Conservation (phyloP, 2,329 filamentous ascomycete species). For the Metarhizium rileyi region DNA sequence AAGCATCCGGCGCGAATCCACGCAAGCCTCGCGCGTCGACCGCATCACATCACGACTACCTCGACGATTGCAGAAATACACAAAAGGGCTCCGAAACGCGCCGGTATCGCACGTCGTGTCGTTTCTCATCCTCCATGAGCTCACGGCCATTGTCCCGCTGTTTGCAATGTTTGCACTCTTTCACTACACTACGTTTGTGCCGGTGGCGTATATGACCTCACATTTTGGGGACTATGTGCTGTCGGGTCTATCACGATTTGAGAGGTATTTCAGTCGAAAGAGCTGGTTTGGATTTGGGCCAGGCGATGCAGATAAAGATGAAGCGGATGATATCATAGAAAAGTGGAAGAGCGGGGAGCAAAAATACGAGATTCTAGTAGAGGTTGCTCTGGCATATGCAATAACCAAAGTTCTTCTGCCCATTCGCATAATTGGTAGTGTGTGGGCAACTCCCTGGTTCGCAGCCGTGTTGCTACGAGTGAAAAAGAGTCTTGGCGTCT, state of each 20-base stretch:
- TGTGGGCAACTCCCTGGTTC: slow-evolving; percentile 92
- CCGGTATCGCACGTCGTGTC: slow-evolving; percentile 75
- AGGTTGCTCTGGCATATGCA: slow-evolving; percentile 81
- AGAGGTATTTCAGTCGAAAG: slow-evolving; percentile 66
- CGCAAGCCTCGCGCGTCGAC: slow-evolving; percentile 27
- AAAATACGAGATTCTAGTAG: slow-evolving; percentile 49
- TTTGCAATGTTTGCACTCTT: slow-evolving; percentile 66
- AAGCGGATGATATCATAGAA: slow-evolving; percentile 19
- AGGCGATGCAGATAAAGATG: slow-evolving; percentile 13
- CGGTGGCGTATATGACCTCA: slow-evolving; percentile 41
- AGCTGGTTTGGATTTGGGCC: slow-evolving; percentile 64
- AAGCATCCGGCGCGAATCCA: slow-evolving; percentile 15
- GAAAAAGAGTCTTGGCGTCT: slow-evolving; percentile 19
- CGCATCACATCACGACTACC: slow-evolving; percentile 49
- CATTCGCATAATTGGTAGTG: slow-evolving; percentile 62
- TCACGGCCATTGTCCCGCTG: slow-evolving; percentile 77
- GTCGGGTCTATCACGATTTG: slow-evolving; percentile 63
- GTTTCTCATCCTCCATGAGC: slow-evolving; percentile 83
- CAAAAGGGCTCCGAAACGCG: slow-evolving; percentile 59
- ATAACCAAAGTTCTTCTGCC: slow-evolving; percentile 82
- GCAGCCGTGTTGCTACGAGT: slow-evolving; percentile 51
- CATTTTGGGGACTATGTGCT: slow-evolving; percentile 42
- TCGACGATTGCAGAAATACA: slow-evolving; percentile 57
- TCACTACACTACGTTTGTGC: slow-evolving; percentile 69
- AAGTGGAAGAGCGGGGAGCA: slow-evolving; percentile 29